phyloP scores from a whole-genome alignment of 2,329 filamentous ascomycete genomes.

The Fusarium equiseti region DNA sequence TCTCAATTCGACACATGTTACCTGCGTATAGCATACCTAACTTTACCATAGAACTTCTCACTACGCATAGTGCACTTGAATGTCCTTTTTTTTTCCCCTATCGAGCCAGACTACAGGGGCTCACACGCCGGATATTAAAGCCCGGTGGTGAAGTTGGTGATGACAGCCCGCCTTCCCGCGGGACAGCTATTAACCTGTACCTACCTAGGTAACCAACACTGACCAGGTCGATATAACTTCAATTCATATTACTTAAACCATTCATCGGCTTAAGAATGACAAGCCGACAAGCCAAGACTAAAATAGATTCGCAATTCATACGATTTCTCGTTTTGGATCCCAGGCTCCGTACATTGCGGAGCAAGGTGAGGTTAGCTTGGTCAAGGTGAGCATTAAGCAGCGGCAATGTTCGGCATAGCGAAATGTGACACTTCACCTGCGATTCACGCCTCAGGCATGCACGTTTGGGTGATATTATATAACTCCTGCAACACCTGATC shows the following conservation, averaged over 20 bases:
- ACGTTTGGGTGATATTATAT: background rate
- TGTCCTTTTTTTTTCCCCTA: background rate
- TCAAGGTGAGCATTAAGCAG: constrained; percentile 3
- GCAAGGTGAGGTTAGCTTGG: constrained; percentile 8
- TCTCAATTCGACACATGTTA: background rate
- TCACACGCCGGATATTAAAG: constrained; percentile 29
- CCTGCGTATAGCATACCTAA: too few relatives aligned
- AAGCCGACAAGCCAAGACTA: background rate
- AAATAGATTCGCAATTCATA: background rate
- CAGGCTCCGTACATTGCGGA: constrained; percentile 11
- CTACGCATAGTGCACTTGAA: background rate
- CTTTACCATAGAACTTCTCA: background rate
- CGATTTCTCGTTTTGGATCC: background rate
- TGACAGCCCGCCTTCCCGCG: constrained; percentile 13
- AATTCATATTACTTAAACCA: background rate
- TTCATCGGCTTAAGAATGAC: constrained; percentile 2
- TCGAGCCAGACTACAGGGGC: background rate
- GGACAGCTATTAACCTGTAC: background rate
- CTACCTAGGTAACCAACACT: background rate
- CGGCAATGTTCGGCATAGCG: constrained; percentile 33
- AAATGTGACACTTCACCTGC: background rate
- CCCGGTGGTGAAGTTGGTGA: constrained; percentile 19
- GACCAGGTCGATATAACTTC: background rate
- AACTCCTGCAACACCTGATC: background rate
- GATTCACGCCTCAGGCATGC: constrained; percentile 17